phyloP scores from a whole-genome alignment of 352 stramenopile genomes.

The Blastocystis sp. region DNA sequence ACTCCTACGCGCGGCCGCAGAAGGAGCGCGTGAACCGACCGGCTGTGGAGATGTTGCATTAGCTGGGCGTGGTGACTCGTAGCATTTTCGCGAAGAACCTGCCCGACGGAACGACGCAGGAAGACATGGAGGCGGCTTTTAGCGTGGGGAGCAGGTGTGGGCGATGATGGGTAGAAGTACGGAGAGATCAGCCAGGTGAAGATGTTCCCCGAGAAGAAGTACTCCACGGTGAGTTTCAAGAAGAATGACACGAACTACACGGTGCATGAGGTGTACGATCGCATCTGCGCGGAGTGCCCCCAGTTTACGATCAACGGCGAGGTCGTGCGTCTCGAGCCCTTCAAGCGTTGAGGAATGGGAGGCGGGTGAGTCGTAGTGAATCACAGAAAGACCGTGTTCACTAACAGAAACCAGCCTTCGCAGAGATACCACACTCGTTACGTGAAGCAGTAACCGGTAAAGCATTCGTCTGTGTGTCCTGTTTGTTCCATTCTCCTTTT shows the following conservation, averaged over 20 bases:
- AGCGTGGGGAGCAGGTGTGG: not conserved
- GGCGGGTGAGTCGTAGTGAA: constrained; percentile 20
- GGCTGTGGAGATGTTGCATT: constrained; percentile 13
- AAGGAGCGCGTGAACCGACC: no score
- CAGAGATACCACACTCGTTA: not conserved
- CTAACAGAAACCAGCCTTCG: not conserved
- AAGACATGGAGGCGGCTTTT: not conserved
- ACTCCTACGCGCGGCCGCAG: not conserved
- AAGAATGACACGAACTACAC: not conserved
- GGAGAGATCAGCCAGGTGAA: constrained; percentile 46
- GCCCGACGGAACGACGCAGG: not conserved
- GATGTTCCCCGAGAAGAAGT: constrained; percentile 26
- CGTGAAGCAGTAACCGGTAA: not conserved
- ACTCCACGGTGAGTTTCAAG: constrained; percentile 44
- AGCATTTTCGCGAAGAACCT: constrained; percentile 45
- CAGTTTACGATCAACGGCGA: not conserved
- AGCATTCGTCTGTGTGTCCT: not conserved
- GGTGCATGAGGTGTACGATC: constrained; percentile 28
- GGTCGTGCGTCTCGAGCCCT: constrained; percentile 26
- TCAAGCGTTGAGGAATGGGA: not conserved
- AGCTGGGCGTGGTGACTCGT: not conserved
- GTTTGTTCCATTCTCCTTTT: not conserved
- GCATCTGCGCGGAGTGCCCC: not conserved
- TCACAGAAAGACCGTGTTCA: constrained; percentile 7
- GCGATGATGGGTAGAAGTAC: not conserved